These are phyloP conservation scores for Aspergillus sclerotiicarbonarius DNA, from an alignment of 495 filamentous ascomycete species.

Conservation along the genomic window DNA sequence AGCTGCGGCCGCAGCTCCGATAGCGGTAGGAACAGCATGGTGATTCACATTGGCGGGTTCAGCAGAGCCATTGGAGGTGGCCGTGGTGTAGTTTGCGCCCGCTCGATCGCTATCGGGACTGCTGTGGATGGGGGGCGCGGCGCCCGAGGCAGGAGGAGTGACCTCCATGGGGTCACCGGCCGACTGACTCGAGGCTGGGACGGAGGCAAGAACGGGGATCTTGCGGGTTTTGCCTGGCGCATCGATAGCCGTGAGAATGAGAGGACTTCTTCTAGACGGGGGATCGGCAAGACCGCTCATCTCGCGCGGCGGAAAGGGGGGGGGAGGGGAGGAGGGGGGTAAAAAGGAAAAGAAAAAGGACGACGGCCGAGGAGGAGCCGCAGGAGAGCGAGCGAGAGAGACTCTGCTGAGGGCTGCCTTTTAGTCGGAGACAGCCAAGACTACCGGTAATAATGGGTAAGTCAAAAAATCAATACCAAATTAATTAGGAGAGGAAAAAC, in stretches of 20 bases:
- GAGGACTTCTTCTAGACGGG: conserved; percentile 39
- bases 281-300: conserved; percentile 49
- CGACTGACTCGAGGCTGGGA: conserved; percentile 35
- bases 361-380: conserved; percentile 20
- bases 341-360: conserved; percentile 14
- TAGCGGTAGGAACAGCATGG: conserved; percentile 41
- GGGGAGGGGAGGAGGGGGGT: conserved; percentile 5
- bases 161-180: conserved; percentile 50
- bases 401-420: too few species aligned
- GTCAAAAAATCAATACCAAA: neutral
- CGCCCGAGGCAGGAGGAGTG: conserved; percentile 43
- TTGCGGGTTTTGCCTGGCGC: conserved; percentile 42
- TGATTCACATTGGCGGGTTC: conserved; percentile 35
- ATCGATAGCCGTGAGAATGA: conserved; percentile 35
- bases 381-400: too few species aligned
- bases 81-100: conserved; percentile 33
- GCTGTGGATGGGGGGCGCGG: conserved; percentile 39
- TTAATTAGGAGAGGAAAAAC: neutral
- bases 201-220: conserved; percentile 45
- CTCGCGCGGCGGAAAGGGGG: conserved; percentile 27
- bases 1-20: conserved; percentile 74
- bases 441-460: neutral
- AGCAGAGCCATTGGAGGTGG: conserved; percentile 43
- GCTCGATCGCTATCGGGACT: conserved; percentile 48
- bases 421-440: neutral